Evolutionary conservation across 495 filamentous ascomycete species (phyloP).

Genomic region (Trichoderma gamsii): DNA sequence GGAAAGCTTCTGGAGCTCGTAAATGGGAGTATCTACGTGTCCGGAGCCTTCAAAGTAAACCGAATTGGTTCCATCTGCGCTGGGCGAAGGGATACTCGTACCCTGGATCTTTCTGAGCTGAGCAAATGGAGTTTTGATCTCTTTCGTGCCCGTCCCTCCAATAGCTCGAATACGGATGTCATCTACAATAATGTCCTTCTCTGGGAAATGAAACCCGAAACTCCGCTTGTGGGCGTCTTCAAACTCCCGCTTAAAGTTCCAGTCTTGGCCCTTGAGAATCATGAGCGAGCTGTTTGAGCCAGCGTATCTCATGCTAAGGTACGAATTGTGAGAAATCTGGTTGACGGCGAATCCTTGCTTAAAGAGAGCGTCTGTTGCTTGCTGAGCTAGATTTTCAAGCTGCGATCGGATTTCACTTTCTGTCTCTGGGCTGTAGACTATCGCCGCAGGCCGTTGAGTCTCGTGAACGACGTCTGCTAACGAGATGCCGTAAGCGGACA

Average conservation of each 20-base stretch:
- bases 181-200: conserved; percentile 85
- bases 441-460: conserved; percentile 79
- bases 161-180: conserved; percentile 86
- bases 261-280: conserved; percentile 66
- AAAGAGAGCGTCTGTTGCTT: conserved; percentile 54
- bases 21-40: conserved; percentile 74
- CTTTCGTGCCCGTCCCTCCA: conserved; percentile 70
- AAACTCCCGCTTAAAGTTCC: conserved; percentile 78
- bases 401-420: conserved; percentile 46
- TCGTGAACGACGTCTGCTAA: conserved; percentile 92
- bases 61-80: conserved; percentile 47
- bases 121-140: conserved; percentile 58
- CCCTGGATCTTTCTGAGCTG: conserved; percentile 62
- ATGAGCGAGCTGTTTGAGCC: conserved; percentile 87
- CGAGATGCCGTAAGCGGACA: conserved; percentile 95
- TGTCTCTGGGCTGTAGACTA: conserved; percentile 55
- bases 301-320: conserved; percentile 82
- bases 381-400: conserved; percentile 60
- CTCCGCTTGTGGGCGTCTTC: conserved; percentile 82
- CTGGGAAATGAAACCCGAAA: conserved; percentile 85
- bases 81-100: conserved; percentile 38
- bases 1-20: conserved; percentile 69
- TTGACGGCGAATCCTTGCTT: conserved; percentile 70
- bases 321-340: conserved; percentile 74
- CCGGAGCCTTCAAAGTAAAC: conserved; percentile 66